A percentile compares a stretch with the other conserved stretches of the same genome.
These are phyloP conservation scores for Aspergillus incahuasiensis DNA, from an alignment of 495 filamentous ascomycete genomes.

Conservation along the genomic window DNA sequence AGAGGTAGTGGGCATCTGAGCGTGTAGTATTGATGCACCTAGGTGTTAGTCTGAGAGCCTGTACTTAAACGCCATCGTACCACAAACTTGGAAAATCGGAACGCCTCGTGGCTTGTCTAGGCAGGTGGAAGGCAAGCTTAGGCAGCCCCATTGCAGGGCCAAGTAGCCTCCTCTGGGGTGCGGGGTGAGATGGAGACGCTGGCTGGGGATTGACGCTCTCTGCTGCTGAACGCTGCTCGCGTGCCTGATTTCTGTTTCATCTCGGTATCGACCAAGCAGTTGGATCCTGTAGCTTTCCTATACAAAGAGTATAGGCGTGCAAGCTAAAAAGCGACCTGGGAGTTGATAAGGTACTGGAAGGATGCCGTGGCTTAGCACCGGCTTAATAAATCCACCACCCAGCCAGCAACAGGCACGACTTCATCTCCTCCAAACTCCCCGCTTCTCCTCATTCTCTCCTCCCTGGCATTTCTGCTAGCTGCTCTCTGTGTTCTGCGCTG, in stretches of 20 bases:
- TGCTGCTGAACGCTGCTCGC: neutral
- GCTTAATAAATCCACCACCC: slow-evolving; percentile 6
- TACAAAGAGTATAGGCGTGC: neutral
- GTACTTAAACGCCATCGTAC: no score
- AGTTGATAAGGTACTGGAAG: neutral
- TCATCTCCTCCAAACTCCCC: slow-evolving; percentile 5
- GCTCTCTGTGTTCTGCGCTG: neutral
- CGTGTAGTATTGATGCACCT: no score
- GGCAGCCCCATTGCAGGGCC: no score
- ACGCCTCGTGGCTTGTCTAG: no score
- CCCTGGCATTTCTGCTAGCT: slow-evolving; percentile 12
- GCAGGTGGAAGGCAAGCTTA: no score
- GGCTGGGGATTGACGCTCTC: neutral
- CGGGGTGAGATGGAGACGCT: slow-evolving; percentile 28
- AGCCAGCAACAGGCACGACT: slow-evolving; percentile 8
- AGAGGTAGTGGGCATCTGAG: neutral
- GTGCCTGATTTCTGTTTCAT: neutral
- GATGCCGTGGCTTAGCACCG: neutral
- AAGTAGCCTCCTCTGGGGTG: slow-evolving; percentile 67
- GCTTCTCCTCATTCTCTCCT: slow-evolving; percentile 19
- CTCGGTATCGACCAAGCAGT: neutral
- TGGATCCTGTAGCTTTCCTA: neutral
- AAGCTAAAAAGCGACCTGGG: neutral
- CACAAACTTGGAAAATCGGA: no score
- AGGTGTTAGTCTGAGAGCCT: no score